Evolutionary conservation across 139 green algal species (phyloP).

Genomic region (Penium margaritaceum): DNA sequence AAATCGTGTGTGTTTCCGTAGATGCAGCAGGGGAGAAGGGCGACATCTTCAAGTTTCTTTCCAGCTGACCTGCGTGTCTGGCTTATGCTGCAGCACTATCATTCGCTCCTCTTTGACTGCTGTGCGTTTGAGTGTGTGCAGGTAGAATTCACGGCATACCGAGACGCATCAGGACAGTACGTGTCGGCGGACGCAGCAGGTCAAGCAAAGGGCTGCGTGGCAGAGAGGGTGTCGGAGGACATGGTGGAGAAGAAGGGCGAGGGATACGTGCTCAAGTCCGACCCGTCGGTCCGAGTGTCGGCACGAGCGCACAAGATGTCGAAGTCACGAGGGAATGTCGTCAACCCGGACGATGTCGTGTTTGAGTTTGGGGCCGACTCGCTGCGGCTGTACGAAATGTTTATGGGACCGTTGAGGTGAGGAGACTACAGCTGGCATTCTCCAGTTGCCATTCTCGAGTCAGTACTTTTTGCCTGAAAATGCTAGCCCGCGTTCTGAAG

Average conservation of each 20-base stretch:
- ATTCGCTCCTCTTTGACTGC: too few species aligned
- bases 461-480: too few species aligned
- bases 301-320: slow-evolving; percentile 93
- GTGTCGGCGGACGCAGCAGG: slow-evolving; percentile 1
- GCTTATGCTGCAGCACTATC: too few species aligned
- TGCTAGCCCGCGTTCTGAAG: too few species aligned
- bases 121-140: too few species aligned
- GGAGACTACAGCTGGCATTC: too few species aligned
- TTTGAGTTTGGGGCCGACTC: slow-evolving; percentile 82
- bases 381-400: slow-evolving; percentile 98
- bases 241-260: slow-evolving; percentile 60
- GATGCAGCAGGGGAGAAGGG: too few species aligned
- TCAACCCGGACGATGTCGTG: slow-evolving; percentile 97
- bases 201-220: slow-evolving; percentile 14
- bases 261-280: slow-evolving; percentile 48
- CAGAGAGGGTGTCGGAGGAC: slow-evolving; percentile 26
- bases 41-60: too few species aligned
- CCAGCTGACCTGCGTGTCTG: too few species aligned
- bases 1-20: too few species aligned
- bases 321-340: slow-evolving; percentile 93
- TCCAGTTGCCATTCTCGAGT: too few species aligned
- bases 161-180: background rate
- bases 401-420: slow-evolving; percentile 87
- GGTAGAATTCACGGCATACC: slow-evolving; percentile 45
- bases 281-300: slow-evolving; percentile 49